Evolutionary conservation across 371 early-diverging fungal genomes (phyloP).

Genomic region (Rhizopus microsporus): DNA sequence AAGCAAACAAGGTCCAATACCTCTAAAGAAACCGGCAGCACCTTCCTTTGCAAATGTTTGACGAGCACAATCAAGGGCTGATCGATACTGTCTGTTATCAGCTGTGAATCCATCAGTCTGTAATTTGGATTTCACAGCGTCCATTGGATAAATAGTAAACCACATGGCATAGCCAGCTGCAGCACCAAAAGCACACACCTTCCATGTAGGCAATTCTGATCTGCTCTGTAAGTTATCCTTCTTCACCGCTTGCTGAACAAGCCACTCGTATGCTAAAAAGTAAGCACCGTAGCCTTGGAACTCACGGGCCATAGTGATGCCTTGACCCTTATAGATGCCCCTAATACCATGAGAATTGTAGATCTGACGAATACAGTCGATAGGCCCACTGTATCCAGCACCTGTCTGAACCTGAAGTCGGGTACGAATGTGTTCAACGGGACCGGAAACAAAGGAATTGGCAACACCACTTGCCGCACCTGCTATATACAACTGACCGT

Average conservation of each 20-base stretch:
- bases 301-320: constrained; percentile 77
- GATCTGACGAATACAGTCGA: constrained; percentile 76
- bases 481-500: constrained; percentile 71
- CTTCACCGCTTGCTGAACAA: constrained; percentile 71
- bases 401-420: constrained; percentile 76
- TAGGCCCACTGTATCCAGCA: constrained; percentile 61
- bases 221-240: constrained; percentile 44
- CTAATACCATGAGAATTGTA: constrained; percentile 66
- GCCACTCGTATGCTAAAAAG: constrained; percentile 77
- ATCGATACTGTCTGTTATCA: constrained; percentile 58
- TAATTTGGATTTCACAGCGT: constrained; percentile 78
- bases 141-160: constrained; percentile 76
- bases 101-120: constrained; percentile 75
- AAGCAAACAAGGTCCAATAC: constrained; percentile 82
- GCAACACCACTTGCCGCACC: constrained; percentile 83
- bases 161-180: constrained; percentile 84
- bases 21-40: constrained; percentile 78
- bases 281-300: constrained; percentile 82
- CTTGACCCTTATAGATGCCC: constrained; percentile 87
- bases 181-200: constrained; percentile 74
- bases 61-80: constrained; percentile 66
- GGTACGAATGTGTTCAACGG: constrained; percentile 84
- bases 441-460: constrained; percentile 82
- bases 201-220: constrained; percentile 62
- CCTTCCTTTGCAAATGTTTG: constrained; percentile 72